A percentile compares a stretch with the other conserved stretches of the same genome.
These are phyloP conservation scores for Pelargonium fulgidum DNA, from an alignment of 441 rosid species.

Conservation along the genomic window DNA sequence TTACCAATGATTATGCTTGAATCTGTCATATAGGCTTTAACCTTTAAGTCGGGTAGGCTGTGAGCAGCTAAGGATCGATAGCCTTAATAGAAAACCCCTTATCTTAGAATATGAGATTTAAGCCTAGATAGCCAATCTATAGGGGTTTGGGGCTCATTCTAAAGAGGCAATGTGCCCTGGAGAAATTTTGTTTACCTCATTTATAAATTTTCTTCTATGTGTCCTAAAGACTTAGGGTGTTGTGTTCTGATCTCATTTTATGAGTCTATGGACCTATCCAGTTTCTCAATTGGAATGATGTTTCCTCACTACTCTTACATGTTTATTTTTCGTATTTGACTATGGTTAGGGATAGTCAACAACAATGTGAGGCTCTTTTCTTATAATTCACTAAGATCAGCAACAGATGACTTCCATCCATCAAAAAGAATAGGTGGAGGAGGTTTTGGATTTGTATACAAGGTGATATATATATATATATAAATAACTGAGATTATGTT, in stretches of 20 bases:
- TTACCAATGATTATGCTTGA: too few relatives aligned
- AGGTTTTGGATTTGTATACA: conserved; percentile 84
- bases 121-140: too few relatives aligned
- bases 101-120: too few relatives aligned
- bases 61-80: too few relatives aligned
- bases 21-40: too few relatives aligned
- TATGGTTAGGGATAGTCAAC: conserved; percentile 50
- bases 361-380: conserved; percentile 63
- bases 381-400: conserved; percentile 67
- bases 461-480: conserved; percentile 50
- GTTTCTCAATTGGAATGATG: neutral
- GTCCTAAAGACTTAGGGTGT: neutral
- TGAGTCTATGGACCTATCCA: neutral
- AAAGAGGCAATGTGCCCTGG: neutral
- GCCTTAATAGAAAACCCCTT: too few relatives aligned
- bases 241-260: neutral
- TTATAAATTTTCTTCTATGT: neutral
- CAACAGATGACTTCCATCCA: conserved; percentile 66
- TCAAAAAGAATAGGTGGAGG: conserved; percentile 86
- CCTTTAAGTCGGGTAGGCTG: too few relatives aligned
- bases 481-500: neutral
- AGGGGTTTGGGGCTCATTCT: too few relatives aligned
- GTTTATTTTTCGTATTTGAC: neutral
- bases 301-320: neutral
- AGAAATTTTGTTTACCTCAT: neutral